These are phyloP conservation scores for Phytophthora pini DNA, from an alignment of 352 stramenopile species.

Conservation along the genomic window DNA sequence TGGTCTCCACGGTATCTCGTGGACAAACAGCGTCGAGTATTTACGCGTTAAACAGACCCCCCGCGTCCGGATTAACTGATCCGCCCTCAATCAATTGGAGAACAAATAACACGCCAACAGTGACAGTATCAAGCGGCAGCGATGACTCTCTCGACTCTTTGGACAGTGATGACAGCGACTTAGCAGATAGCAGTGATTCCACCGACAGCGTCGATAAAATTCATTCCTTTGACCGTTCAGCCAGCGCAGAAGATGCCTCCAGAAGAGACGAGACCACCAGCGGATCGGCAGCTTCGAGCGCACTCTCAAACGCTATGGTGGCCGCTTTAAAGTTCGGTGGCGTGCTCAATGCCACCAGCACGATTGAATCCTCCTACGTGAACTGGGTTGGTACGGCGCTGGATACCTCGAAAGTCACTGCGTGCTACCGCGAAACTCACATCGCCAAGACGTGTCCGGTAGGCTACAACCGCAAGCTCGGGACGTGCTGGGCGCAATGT, in stretches of 20 bases:
- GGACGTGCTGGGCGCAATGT: conserved; percentile 50
- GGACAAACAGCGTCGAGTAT: conserved; percentile 2
- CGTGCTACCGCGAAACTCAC: conserved; percentile 45
- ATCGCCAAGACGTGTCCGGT: conserved; percentile 43
- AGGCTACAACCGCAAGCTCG: conserved; percentile 34
- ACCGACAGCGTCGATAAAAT: not conserved
- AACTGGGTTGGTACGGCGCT: conserved; percentile 41
- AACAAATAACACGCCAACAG: conserved; percentile 4
- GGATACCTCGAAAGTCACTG: conserved; percentile 12
- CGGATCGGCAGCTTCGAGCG: not conserved
- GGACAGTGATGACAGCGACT: conserved; percentile 22
- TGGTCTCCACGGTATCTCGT: not conserved
- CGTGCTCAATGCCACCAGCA: conserved; percentile 36
- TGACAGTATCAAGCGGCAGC: not conserved
- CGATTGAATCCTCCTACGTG: conserved; percentile 29
- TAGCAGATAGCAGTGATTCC: conserved; percentile 10
- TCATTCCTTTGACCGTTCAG: not conserved
- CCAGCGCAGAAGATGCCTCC: not conserved
- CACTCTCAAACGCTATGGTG: conserved; percentile 5
- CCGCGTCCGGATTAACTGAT: not conserved
- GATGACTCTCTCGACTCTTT: conserved; percentile 21
- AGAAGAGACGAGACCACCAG: conserved; percentile 1
- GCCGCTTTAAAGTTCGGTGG: conserved; percentile 30
- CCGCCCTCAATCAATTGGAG: not conserved
- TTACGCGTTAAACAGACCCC: conserved; percentile 10